phyloP scores from a whole-genome alignment of 2,329 filamentous ascomycete species.

The Sporothrix brunneoviolacea region DNA sequence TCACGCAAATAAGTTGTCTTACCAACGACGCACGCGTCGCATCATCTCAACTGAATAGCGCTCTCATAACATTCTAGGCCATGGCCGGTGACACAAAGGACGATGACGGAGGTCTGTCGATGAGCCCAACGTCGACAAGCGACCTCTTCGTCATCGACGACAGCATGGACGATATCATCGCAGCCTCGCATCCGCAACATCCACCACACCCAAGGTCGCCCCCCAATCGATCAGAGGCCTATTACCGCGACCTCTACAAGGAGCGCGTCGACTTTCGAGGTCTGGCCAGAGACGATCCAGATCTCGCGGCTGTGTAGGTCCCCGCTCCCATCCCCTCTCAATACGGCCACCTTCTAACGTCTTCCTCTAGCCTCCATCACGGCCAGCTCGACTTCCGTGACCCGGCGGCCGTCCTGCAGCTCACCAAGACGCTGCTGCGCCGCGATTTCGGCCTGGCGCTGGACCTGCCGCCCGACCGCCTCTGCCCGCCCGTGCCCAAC shows the following conservation, averaged over 20 bases:
- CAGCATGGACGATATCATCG: not conserved
- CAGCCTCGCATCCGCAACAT: not conserved
- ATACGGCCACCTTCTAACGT: not conserved
- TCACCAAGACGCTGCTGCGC: constrained; percentile 73
- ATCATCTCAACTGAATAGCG: too few species aligned
- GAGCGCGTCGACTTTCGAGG: constrained; percentile 37
- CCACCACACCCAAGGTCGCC: too few species aligned
- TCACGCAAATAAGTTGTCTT: too few species aligned
- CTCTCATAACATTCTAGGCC: too few species aligned
- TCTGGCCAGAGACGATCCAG: constrained; percentile 34
- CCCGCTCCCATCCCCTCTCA: too few species aligned
- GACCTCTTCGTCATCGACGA: not conserved
- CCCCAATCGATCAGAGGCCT: not conserved
- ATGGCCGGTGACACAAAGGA: not conserved
- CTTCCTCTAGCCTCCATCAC: constrained; percentile 29
- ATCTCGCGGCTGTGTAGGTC: constrained; percentile 36
- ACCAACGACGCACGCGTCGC: too few species aligned
- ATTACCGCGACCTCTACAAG: constrained; percentile 34
- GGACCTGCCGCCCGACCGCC: constrained; percentile 65
- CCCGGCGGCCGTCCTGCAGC: constrained; percentile 66
- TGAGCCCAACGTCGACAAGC: not conserved
- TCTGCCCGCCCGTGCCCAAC: constrained; percentile 77
- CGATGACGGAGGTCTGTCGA: not conserved
- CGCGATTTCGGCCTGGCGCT: constrained; percentile 68
- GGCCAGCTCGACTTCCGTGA: constrained; percentile 72